These are phyloP conservation scores for Apiospora hydei DNA, from an alignment of 2,329 filamentous ascomycete genomes.

Conservation along the genomic window DNA sequence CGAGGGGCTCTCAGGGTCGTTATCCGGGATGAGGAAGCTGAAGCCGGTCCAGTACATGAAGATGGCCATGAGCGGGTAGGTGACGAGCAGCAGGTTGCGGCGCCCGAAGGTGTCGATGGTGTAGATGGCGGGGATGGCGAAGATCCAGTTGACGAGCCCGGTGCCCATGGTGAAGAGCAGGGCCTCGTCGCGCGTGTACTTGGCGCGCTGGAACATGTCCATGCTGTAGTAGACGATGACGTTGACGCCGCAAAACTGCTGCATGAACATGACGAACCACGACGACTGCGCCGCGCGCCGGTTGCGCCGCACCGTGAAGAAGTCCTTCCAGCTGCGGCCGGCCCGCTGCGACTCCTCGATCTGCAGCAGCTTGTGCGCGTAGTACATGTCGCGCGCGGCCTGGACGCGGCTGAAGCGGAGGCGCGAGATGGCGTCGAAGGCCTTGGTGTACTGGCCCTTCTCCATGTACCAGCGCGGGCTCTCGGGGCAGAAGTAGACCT, in stretches of 20 bases:
- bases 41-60: slow-evolving; percentile 58
- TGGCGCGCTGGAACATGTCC: slow-evolving; percentile 53
- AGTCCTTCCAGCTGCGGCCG: slow-evolving; percentile 43
- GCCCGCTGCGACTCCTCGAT: slow-evolving; percentile 45
- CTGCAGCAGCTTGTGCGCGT: slow-evolving; percentile 52
- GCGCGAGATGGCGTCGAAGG: slow-evolving; percentile 62
- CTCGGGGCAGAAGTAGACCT: slow-evolving; percentile 68
- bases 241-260: slow-evolving; percentile 45
- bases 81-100: slow-evolving; percentile 67
- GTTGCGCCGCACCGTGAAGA: slow-evolving; percentile 65
- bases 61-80: slow-evolving; percentile 69
- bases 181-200: slow-evolving; percentile 46
- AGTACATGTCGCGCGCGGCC: slow-evolving; percentile 69
- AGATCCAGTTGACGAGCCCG: slow-evolving; percentile 67
- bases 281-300: slow-evolving; percentile 71
- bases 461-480: slow-evolving; percentile 73
- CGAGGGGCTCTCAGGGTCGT: slow-evolving; percentile 35
- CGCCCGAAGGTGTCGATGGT: slow-evolving; percentile 74
- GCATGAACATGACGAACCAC: slow-evolving; percentile 71
- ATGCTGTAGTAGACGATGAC: slow-evolving; percentile 59
- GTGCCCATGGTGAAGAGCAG: slow-evolving; percentile 54
- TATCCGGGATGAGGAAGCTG: slow-evolving; percentile 33
- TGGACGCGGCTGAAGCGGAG: slow-evolving; percentile 66
- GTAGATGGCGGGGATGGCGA: slow-evolving; percentile 70
- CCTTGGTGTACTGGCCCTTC: slow-evolving; percentile 61